Evolutionary conservation across 345 rosid species (phyloP).

Genomic region (Kernera saxatilis): DNA sequence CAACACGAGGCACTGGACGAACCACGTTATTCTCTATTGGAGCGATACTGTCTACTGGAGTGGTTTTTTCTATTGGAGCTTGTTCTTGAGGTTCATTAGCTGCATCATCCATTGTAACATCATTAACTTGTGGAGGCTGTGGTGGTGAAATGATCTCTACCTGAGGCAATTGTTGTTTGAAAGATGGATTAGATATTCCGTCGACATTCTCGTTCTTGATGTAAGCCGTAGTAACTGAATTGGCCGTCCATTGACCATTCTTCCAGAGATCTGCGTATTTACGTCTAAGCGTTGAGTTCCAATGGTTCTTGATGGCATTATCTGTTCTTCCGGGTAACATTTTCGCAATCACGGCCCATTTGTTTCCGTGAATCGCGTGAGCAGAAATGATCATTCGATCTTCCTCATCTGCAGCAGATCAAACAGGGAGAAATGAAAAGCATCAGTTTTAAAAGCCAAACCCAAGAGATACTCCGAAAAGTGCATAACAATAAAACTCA

Average conservation of each 20-base stretch:
- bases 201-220: conserved; percentile 33
- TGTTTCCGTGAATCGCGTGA: conserved; percentile 76
- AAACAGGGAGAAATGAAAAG: not conserved
- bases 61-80: conserved; percentile 9
- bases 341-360: conserved; percentile 87
- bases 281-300: conserved; percentile 83
- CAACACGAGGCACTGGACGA: conserved; percentile 56
- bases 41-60: conserved; percentile 1
- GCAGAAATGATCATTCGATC: conserved; percentile 63
- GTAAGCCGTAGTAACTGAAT: conserved; percentile 19
- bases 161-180: conserved; percentile 41
- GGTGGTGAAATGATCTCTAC: conserved; percentile 33
- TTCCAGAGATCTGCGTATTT: conserved; percentile 36
- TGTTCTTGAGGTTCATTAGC: conserved; percentile 27
- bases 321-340: conserved; percentile 81
- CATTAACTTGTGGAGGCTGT: conserved; percentile 27
- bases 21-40: conserved; percentile 24
- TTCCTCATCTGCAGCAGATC: conserved; percentile 62
- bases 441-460: not conserved
- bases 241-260: conserved; percentile 32
- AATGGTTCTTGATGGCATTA: conserved; percentile 88
- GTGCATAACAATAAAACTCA: not conserved
- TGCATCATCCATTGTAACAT: conserved; percentile 32
- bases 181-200: conserved; percentile 29
- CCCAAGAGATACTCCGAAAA: not conserved